Evolutionary conservation across 768 basidiomycete species (phyloP).

Genomic region (Obba rivulosa): DNA sequence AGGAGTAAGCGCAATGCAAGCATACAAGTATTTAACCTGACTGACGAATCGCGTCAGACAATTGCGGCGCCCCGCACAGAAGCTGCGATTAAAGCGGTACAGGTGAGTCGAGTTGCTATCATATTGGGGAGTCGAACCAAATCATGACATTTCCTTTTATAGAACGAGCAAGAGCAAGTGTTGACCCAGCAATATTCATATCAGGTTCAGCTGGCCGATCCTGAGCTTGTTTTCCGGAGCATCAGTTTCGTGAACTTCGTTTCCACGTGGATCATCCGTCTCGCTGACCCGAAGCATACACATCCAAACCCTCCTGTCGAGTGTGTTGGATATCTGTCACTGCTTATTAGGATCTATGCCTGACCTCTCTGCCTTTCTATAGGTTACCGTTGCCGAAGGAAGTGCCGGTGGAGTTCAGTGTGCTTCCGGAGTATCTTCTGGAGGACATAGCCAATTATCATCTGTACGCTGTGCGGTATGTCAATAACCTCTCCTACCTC

Average conservation of each 20-base stretch:
- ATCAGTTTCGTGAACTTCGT: conserved; percentile 86
- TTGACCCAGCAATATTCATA: conserved; percentile 73
- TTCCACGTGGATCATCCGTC: conserved; percentile 90
- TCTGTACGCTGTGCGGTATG: conserved; percentile 77
- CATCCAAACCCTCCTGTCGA: conserved; percentile 67
- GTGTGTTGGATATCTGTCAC: conserved; percentile 40
- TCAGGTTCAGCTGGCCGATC: conserved; percentile 83
- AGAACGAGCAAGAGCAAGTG: conserved; percentile 68
- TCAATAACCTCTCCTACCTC: neutral
- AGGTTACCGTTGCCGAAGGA: conserved; percentile 85
- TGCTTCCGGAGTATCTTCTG: conserved; percentile 89
- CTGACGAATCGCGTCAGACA: conserved; percentile 35
- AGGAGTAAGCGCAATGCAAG: conserved; percentile 45
- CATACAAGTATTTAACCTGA: neutral
- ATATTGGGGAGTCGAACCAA: neutral
- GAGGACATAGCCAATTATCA: conserved; percentile 93
- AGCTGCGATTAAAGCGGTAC: conserved; percentile 69
- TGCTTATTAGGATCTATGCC: neutral
- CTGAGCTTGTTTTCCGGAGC: conserved; percentile 72
- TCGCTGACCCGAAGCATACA: conserved; percentile 73
- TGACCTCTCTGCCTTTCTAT: neutral
- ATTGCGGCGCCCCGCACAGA: conserved; percentile 75
- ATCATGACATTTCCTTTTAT: conserved; percentile 1
- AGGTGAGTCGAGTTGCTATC: conserved; percentile 39
- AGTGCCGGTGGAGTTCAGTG: conserved; percentile 78